Percentiles rank a stretch among this genome's conserved stretches.
Evolutionary conservation across 192 early-diverging fungal genomes (phyloP).

Genomic region (Gamsiella multidivaricata): DNA sequence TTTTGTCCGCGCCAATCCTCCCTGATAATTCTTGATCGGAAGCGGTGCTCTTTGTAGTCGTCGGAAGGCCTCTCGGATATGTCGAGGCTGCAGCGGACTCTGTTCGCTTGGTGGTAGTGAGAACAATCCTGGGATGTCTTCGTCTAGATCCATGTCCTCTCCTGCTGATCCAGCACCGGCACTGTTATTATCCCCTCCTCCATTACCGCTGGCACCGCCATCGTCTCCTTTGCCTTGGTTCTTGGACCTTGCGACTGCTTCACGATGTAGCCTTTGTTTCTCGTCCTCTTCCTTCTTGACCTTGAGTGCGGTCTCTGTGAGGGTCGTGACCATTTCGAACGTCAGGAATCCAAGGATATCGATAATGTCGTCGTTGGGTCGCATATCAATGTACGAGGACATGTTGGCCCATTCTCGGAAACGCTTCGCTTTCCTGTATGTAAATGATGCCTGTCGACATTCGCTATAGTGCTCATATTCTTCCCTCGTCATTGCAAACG

Average conservation of each 20-base stretch:
- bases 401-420: constrained; percentile 98
- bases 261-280: constrained; percentile 57
- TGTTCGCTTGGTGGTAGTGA: constrained; percentile 81
- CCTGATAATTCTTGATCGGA: constrained; percentile 81
- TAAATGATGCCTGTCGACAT: constrained; percentile 97
- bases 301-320: constrained; percentile 90
- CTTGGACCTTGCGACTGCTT: constrained; percentile 51
- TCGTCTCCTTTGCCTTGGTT: constrained; percentile 8
- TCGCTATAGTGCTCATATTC: constrained; percentile 99
- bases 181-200: constrained; percentile 8
- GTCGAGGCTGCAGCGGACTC: constrained; percentile 82
- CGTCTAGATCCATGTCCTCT: constrained; percentile 49
- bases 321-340: constrained; percentile 91
- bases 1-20: constrained; percentile 76
- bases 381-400: constrained; percentile 87
- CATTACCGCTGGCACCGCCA: constrained; percentile 18
- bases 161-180: constrained; percentile 26
- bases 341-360: constrained; percentile 97
- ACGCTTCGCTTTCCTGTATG: constrained; percentile 91
- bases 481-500: constrained; percentile 94
- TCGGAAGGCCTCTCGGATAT: constrained; percentile 96
- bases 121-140: constrained; percentile 73
- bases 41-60: constrained; percentile 79
- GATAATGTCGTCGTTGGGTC: constrained; percentile 93
- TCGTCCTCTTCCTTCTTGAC: constrained; percentile 70